These are phyloP conservation scores for Ceratocystis eucalypticola DNA, from an alignment of 2,329 filamentous ascomycete genomes.

Conservation along the genomic window DNA sequence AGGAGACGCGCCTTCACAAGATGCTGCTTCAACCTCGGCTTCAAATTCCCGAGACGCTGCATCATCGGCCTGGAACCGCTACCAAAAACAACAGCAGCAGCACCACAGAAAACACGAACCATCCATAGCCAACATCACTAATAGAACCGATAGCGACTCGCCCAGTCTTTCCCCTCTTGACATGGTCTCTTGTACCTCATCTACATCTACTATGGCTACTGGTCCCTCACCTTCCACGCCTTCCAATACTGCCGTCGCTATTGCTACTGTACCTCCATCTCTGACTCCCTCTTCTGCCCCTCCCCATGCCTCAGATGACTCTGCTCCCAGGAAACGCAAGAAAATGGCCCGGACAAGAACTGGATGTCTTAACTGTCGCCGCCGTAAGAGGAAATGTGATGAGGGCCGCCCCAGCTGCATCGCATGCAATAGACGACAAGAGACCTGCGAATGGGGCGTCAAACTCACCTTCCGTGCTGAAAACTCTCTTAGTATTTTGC, in stretches of 20 bases:
- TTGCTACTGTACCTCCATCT: not conserved
- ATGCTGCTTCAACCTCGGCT: not conserved
- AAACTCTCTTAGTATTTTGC: slow-evolving; percentile 27
- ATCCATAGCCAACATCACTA: slow-evolving; percentile 5
- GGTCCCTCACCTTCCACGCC: not conserved
- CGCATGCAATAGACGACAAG: slow-evolving; percentile 26
- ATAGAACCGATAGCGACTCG: not conserved
- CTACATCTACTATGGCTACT: not conserved
- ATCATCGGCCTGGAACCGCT: slow-evolving; percentile 4
- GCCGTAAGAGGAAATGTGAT: slow-evolving; percentile 30
- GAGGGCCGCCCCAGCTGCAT: slow-evolving; percentile 28
- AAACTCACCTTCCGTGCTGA: slow-evolving; percentile 29
- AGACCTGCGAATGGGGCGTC: slow-evolving; percentile 29
- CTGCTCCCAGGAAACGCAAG: slow-evolving; percentile 18
- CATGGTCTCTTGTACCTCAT: not conserved
- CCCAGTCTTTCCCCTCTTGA: not conserved
- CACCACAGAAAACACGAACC: slow-evolving; percentile 5
- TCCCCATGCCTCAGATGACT: slow-evolving; percentile 6
- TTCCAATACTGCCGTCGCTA: not conserved
- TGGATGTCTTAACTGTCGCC: slow-evolving; percentile 29
- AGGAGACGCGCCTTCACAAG: not conserved
- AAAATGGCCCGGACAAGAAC: slow-evolving; percentile 28
- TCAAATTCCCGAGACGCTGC: not conserved
- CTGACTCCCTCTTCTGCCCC: not conserved
- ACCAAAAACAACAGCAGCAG: not conserved